Evolutionary conservation across 1,139 yeast genomes (phyloP).

Genomic region (Pichia sp.): DNA sequence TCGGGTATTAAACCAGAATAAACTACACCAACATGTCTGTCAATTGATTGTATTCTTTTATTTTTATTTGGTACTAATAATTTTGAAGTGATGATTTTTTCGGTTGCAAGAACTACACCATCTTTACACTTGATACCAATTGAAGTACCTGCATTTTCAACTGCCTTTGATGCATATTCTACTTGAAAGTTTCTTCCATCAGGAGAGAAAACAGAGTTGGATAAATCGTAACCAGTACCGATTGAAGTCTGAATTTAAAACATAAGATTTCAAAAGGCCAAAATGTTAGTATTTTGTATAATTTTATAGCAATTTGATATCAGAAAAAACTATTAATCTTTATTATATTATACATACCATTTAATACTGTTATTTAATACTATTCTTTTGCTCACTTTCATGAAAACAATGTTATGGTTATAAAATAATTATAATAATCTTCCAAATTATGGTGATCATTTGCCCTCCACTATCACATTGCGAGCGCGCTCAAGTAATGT

Average conservation of each 20-base stretch:
- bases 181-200: slow-evolving; percentile 99
- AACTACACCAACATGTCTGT: slow-evolving; percentile 88
- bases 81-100: slow-evolving; percentile 82
- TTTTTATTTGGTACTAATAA: slow-evolving; percentile 85
- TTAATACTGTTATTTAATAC: not conserved
- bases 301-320: too few species aligned
- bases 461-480: too few species aligned
- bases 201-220: slow-evolving; percentile 72
- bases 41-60: slow-evolving; percentile 86
- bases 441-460: too few species aligned
- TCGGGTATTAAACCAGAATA: slow-evolving; percentile 95
- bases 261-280: too few species aligned
- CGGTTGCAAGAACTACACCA: slow-evolving; percentile 95
- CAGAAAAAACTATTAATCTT: too few species aligned
- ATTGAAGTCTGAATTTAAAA: slow-evolving; percentile 59
- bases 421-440: too few species aligned
- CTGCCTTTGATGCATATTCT: slow-evolving; percentile 96
- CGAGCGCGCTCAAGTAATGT: too few species aligned
- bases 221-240: slow-evolving; percentile 95
- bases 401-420: too few species aligned
- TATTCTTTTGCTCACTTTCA: too few species aligned
- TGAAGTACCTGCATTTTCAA: slow-evolving; percentile 94
- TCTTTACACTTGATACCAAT: slow-evolving; percentile 88
- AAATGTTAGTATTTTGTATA: slow-evolving; percentile 4
- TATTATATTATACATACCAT: not conserved